Evolutionary conservation across 1,284 basidiomycete genomes (phyloP).

Genomic region (Apiotrichum siamense): DNA sequence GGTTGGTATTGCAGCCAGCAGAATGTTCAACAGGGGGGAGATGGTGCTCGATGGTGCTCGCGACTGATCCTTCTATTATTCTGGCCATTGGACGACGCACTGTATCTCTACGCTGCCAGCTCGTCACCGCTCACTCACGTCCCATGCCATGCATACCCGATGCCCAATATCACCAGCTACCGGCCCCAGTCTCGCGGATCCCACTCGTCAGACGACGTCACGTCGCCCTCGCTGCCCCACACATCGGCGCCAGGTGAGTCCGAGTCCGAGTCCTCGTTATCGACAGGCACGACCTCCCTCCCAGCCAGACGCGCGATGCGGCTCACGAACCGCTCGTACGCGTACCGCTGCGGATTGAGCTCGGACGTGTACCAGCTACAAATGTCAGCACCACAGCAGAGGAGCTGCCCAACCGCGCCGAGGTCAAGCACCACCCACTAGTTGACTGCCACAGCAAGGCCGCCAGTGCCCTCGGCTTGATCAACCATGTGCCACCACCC

Average conservation of each 20-base stretch:
- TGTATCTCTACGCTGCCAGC: too few species aligned
- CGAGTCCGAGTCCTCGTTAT: constrained; percentile 23
- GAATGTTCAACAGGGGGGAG: too few species aligned
- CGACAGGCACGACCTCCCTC: constrained; percentile 24
- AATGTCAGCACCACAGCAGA: neutral
- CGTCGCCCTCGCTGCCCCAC: constrained; percentile 21
- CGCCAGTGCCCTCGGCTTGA: constrained; percentile 50
- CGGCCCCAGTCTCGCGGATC: constrained; percentile 31
- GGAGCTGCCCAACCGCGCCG: neutral
- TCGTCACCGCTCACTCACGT: too few species aligned
- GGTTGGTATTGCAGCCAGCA: too few species aligned
- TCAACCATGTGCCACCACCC: constrained; percentile 91
- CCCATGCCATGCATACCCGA: too few species aligned
- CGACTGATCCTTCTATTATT: too few species aligned
- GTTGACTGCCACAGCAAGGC: constrained; percentile 64
- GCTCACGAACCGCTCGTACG: constrained; percentile 29
- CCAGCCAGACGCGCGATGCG: constrained; percentile 32
- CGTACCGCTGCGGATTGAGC: constrained; percentile 27
- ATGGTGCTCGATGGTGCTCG: too few species aligned
- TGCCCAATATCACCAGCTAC: too few species aligned
- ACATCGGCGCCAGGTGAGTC: too few species aligned
- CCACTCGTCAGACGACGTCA: constrained; percentile 31
- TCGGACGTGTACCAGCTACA: constrained; percentile 38
- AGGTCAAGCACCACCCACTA: constrained; percentile 62
- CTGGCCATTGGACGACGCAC: too few species aligned